Base-by-base conservation (phyloP, 331 rosid genomes). In the Telfairia occidentalis region DNA sequence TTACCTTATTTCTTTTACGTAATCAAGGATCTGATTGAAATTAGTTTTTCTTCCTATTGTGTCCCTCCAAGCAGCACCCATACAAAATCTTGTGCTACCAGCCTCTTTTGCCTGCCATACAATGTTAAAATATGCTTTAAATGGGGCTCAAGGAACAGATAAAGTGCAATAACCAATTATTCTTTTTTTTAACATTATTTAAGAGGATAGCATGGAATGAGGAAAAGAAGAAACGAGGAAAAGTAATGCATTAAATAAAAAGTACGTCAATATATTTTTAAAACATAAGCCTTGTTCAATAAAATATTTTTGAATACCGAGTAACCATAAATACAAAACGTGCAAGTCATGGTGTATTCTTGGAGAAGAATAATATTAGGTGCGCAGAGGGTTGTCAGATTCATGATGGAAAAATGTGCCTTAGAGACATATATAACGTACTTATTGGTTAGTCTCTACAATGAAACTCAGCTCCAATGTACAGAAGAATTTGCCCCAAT, bases 51-150 rank as follows among this genome's bases (percentile, higher is more conserved):
- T 89, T 79, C 97, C 97, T 4, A 87, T 42, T 0, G 97, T 94
- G 73, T 94, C 98, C 84, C 98, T 91, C 98, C 98, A 94, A 3
- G 98, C 98, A 74, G 97, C 98, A 73, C 98, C 97, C 98, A 94
- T 94, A 78, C 98, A 94, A 84, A 94, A 94, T 59, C 97, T 97
- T 64, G 98, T 91, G 81, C 98, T 94, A 79, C 98, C 98, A 75
- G 90, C 98, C 80, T 94, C 97, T 81, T 91, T 94, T 48, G 98
- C 98, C 98, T 94, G 78, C 55, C 79, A 82, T 83, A 65, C 38
- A 53, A 80, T 42, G 29, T 46, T 58, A 61, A 75, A 73, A 72
- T 70, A 34, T 75, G 76, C 69, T 43, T 37, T 59, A 61, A 48
- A 75, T 65, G 16, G 40, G 76, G 80, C 65, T 71, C 80, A 50